Conservation (phyloP, 1,139 yeast genomes). For the Casaregolazyma suthepensis region DNA sequence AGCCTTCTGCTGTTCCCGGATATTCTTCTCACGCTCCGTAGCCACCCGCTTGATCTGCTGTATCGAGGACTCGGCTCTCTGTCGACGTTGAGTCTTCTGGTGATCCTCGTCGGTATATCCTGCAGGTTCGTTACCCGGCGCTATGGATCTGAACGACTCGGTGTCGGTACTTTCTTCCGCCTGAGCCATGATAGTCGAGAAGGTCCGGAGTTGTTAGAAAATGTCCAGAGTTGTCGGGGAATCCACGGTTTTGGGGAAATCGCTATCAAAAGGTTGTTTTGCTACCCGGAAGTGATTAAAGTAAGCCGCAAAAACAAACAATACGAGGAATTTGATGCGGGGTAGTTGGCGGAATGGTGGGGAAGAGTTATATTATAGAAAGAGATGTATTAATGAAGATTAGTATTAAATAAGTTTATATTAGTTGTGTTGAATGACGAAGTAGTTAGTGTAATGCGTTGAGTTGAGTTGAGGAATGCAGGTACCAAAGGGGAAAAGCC, state of each 20-base stretch:
- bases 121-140: not conserved
- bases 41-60: slow-evolving; percentile 2
- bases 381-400: not conserved
- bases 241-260: no score
- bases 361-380: no score
- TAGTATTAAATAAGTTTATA: not conserved
- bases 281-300: no score
- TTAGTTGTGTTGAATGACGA: no score
- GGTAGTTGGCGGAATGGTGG: no score
- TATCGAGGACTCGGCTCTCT: not conserved
- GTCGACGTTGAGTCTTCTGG: not conserved
- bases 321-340: not conserved
- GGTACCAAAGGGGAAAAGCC: not conserved
- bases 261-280: not conserved
- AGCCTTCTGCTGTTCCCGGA: not conserved
- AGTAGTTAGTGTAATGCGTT: no score
- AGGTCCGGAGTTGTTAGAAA: not conserved
- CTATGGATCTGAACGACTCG: not conserved
- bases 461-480: not conserved
- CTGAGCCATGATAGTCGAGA: not conserved
- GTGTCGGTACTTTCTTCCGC: not conserved
- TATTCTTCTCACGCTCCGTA: not conserved
- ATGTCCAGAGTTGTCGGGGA: not conserved
- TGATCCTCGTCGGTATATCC: not conserved
- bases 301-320: not conserved